Evolutionary conservation across 345 rosid genomes (phyloP), one percentile per base, ranked within the genome.

Genomic region (Carallia pectinifolia): DNA sequence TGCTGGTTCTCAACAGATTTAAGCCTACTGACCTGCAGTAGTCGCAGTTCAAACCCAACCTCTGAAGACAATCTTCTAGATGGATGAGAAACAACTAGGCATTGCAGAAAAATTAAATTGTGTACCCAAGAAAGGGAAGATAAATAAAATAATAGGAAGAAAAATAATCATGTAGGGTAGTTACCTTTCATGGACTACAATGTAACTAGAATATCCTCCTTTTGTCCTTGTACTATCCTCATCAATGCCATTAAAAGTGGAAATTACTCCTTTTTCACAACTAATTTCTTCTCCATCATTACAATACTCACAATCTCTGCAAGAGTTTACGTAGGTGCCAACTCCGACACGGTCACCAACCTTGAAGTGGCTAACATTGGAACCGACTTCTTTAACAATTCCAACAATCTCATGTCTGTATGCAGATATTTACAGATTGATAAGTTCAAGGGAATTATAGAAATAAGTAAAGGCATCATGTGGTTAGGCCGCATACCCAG

Each of bases 371-470:
- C 40, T 50, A 67, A 89, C 99, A 82, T 74, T 84, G n/a, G 87
- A 76, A 58, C 99, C 97, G 39, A 95, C 89, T 81, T 90, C 89
- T 62, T 66, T 84, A 62, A 95, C 98, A 63, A 87, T 67, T 61
- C 99, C 98, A 78, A 80, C 85, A 80, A 90, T 92, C 81, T 94
- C 97, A 77, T 92, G 97, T 62, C 99, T 94, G 76, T 13, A 69
- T n/a, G 53, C 19, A 60, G 48, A 40, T 6, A 44, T 71, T 18
- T 53, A 69, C 27, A 58, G n/a, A 52, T 33, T 67, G 1, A 9
- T 67, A 12, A 77, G 70, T 64, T 76, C 18, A 53, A 66, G 59
- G 23, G 64, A 61, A 76, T 37, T 36, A 40, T 12, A 23, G 2
- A 23, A 69, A 61, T 15, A 16, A 60, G 38, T 53, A 8, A 29